phyloP scores from a whole-genome alignment of 2,329 filamentous ascomycete genomes.

The Exophiala bonariae region DNA sequence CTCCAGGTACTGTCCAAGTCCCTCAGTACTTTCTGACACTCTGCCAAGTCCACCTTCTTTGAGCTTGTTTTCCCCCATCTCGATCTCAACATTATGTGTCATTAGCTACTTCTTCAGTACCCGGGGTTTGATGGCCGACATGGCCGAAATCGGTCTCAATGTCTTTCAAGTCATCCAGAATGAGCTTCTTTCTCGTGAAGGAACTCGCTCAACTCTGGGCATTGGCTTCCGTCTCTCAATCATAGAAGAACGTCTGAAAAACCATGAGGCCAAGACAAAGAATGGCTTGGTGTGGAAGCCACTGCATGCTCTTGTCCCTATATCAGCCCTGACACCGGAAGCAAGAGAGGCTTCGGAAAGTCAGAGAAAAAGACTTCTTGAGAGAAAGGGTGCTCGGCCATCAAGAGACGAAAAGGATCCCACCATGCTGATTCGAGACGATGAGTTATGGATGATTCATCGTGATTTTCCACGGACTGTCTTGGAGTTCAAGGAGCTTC shows the following conservation, averaged over 20 bases:
- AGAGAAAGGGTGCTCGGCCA: constrained; percentile 10
- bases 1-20: no score
- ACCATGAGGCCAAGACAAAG: constrained; percentile 15
- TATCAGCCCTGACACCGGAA: constrained; percentile 17
- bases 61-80: no score
- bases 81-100: no score
- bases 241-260: constrained; percentile 20
- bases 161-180: constrained; percentile 29
- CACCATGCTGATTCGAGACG: constrained; percentile 21
- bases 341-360: constrained; percentile 13
- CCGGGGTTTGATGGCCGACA: no score
- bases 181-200: constrained; percentile 23
- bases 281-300: constrained; percentile 21
- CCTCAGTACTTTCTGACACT: no score
- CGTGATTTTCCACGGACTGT: constrained; percentile 19
- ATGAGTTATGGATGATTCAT: constrained; percentile 20
- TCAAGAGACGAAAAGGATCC: constrained; percentile 22
- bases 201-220: constrained; percentile 18
- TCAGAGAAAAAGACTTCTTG: constrained; percentile 14
- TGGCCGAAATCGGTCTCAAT: constrained; percentile 23
- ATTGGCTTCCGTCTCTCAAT: constrained; percentile 20
- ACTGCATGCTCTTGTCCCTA: constrained; percentile 14
- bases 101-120: no score
- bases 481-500: constrained; percentile 24
- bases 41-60: no score